Percentiles rank a stretch among this genome's conserved stretches.
These are phyloP conservation scores for Kluyveromyces aestuarii DNA, from an alignment of 805 yeast genomes.

Conservation along the genomic window DNA sequence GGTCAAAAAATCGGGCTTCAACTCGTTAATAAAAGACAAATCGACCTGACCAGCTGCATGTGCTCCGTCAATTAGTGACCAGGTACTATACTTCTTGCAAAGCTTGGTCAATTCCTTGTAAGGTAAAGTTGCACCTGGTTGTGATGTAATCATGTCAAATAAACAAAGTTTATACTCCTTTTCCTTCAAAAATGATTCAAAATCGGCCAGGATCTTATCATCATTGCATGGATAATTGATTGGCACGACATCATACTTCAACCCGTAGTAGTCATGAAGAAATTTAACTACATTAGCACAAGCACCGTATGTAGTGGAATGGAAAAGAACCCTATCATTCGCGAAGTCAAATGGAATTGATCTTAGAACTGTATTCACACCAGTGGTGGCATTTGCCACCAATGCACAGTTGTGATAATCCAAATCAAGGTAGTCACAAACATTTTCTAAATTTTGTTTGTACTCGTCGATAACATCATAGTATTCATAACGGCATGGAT, in stretches of 20 bases:
- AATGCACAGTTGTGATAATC: constrained; percentile 42
- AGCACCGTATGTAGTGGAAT: constrained; percentile 44
- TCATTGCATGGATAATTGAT: constrained; percentile 38
- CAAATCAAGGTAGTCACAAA: constrained; percentile 39
- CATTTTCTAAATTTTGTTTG: constrained; percentile 27
- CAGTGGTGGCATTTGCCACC: constrained; percentile 52
- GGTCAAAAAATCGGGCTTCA: constrained; percentile 51
- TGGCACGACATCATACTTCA: constrained; percentile 31
- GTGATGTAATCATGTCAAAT: constrained; percentile 50
- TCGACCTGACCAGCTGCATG: constrained; percentile 53
- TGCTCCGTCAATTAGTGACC: constrained; percentile 65
- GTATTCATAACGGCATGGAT: constrained; percentile 41
- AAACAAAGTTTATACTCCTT: constrained; percentile 34
- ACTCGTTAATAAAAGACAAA: constrained; percentile 29
- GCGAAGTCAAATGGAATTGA: constrained; percentile 38
- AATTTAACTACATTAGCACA: constrained; percentile 44
- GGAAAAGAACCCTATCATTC: constrained; percentile 41
- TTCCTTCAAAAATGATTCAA: constrained; percentile 23
- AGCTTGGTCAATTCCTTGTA: constrained; percentile 37
- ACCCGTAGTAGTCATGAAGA: constrained; percentile 26
- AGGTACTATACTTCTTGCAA: constrained; percentile 37
- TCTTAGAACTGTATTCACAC: constrained; percentile 47
- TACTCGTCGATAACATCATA: constrained; percentile 23
- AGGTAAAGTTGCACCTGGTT: constrained; percentile 57
- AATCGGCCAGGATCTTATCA: constrained; percentile 30